phyloP scores from a whole-genome alignment of 164 flowering plant species.

The Kalanchoe fedtschenkoi region DNA sequence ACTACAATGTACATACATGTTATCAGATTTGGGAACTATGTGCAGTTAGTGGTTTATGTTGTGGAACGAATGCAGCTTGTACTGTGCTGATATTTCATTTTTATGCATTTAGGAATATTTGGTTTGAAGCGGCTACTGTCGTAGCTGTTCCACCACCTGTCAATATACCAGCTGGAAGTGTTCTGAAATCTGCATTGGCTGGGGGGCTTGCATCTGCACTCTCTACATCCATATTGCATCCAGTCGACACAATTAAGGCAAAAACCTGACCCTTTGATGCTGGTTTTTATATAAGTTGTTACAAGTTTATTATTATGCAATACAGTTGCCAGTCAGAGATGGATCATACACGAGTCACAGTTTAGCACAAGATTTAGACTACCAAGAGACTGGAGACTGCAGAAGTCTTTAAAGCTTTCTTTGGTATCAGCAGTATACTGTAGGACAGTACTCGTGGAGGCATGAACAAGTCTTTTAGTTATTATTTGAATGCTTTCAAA shows the following conservation, averaged over 20 bases:
- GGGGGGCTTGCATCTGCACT: constrained; percentile 97
- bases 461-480: not conserved
- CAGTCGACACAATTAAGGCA: constrained; percentile 88
- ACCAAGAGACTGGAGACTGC: not conserved
- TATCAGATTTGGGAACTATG: not conserved
- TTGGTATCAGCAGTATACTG: not conserved
- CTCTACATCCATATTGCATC: constrained; percentile 73
- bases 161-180: constrained; percentile 86
- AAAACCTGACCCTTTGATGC: not conserved
- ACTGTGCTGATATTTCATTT: not conserved
- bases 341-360: not conserved
- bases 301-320: not conserved
- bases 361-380: not conserved
- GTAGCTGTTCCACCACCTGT: constrained; percentile 98
- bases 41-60: not conserved
- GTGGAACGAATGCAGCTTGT: not conserved
- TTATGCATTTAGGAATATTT: constrained; percentile 51
- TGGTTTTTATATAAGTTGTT: constrained; percentile 5
- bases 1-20: not conserved
- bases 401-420: not conserved
- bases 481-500: not conserved
- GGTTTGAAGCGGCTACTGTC: constrained; percentile 99
- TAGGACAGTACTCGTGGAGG: not conserved
- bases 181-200: constrained; percentile 86
- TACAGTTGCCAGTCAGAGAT: not conserved